A percentile compares a stretch with the other conserved stretches of the same genome.
phyloP scores from a whole-genome alignment of 1,139 yeast species.

The Yarrowia galli region DNA sequence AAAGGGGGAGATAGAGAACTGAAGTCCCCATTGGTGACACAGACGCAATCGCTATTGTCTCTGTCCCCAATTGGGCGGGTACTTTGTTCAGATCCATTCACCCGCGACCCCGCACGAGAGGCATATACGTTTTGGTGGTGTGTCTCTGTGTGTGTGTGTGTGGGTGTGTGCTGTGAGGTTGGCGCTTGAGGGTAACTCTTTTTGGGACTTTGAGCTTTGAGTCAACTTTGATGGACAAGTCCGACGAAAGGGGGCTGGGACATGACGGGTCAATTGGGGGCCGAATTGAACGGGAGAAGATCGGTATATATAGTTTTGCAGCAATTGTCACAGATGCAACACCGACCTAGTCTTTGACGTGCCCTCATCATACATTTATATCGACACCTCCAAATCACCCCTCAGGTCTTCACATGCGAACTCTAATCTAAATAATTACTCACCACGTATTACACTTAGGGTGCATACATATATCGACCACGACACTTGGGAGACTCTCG shows the following conservation, averaged over 20 bases:
- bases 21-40: too few relatives aligned
- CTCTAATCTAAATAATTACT: conserved; percentile 26
- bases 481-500: too few relatives aligned
- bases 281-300: neutral
- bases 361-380: too few relatives aligned
- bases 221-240: neutral
- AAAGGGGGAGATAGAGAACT: too few relatives aligned
- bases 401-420: conserved; percentile 27
- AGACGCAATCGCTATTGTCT: neutral
- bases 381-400: neutral
- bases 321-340: neutral
- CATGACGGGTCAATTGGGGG: neutral
- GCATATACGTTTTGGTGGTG: too few relatives aligned
- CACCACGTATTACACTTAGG: conserved; percentile 16
- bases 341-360: too few relatives aligned
- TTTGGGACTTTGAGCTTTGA: neutral
- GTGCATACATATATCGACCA: neutral
- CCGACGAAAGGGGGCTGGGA: neutral
- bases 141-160: neutral
- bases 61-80: too few relatives aligned
- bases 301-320: neutral
- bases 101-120: conserved; percentile 12
- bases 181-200: neutral
- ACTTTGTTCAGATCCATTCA: conserved; percentile 1
- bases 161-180: neutral